Base-by-base conservation (phyloP, 345 rosid species). In the Brassica juncea region DNA sequence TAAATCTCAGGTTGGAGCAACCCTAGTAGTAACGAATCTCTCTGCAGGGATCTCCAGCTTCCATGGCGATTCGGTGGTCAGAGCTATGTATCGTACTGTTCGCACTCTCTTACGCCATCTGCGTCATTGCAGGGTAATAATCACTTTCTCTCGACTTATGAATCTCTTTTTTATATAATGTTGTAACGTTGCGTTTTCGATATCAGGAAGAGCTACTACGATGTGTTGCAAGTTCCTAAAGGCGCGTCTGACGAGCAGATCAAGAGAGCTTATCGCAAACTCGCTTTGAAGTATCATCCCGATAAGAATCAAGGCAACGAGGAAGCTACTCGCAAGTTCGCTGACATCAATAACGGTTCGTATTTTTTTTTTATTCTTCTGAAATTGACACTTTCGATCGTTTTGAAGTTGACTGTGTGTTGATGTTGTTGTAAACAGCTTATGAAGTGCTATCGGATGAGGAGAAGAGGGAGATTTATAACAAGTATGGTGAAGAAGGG, bases 201-300 rank as follows among this genome's bases (percentile, higher is more conserved):
- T 80, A 70, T 23, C 86, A 93, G 99, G 88, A 92, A 93, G 89
- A 93, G 91, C 77, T 96, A 93, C 76, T 96, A 96, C 73, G 99
- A 96, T 49, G 65, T 96, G 60, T 72, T 96, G 87, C 99, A 96
- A 89, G 92, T 96, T 15, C 85, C 97, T 61, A 92, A 81, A 80
- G 88, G 95, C 63, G 99, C 99, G n/a, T 87, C 99, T 39, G 99
- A 96, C 23, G 97, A 92, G 58, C 98, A 93, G 91, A 93, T 96
- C 87, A 96, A 96, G 79, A 89, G 97, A 90, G 97, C 99, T 64
- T 96, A 96, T 16, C 83, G 98, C 75, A 96, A 96, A 84, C 87
- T 96, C 63, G 99, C 99, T 16, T 84, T 96, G 89, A 96, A 96
- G 88, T 96, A 88, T 66, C 99, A 96, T 81, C 99, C 99, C 11